Conservation (phyloP, 805 yeast species). For the Cyberlindnera maclurae region DNA sequence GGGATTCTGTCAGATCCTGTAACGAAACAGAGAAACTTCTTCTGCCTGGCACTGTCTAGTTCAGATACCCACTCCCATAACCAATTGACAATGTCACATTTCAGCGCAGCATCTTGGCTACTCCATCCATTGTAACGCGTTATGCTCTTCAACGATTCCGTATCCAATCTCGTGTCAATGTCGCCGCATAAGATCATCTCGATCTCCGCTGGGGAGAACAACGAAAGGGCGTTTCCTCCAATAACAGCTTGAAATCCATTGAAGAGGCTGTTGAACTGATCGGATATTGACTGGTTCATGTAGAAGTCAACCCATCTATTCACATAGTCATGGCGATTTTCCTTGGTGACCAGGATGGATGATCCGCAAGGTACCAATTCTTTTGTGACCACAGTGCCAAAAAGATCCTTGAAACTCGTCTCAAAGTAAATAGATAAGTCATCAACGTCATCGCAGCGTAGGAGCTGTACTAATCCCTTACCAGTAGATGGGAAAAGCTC, state of each 20-base stretch:
- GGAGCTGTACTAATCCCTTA: constrained; percentile 38
- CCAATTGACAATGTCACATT: constrained; percentile 53
- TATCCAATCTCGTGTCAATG: constrained; percentile 57
- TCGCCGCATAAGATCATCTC: constrained; percentile 75
- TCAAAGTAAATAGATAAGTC: constrained; percentile 57
- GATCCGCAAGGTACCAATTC: constrained; percentile 59
- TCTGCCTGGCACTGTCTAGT: constrained; percentile 42
- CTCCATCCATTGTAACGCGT: constrained; percentile 69
- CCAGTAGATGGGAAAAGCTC: constrained; percentile 68
- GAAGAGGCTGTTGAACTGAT: constrained; percentile 51
- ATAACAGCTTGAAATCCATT: constrained; percentile 71
- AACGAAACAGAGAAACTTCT: constrained; percentile 62
- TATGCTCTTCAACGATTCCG: constrained; percentile 57
- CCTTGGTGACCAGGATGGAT: constrained; percentile 43
- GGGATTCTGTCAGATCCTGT: constrained; percentile 93
- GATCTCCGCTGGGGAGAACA: constrained; percentile 78
- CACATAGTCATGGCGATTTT: constrained; percentile 56
- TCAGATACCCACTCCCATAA: constrained; percentile 75
- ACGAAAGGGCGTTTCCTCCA: constrained; percentile 71
- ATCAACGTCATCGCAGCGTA: constrained; percentile 41
- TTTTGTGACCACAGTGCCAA: constrained; percentile 35
- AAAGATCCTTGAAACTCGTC: constrained; percentile 41
- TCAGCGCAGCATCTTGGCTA: constrained; percentile 25
- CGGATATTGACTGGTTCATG: constrained; percentile 45
- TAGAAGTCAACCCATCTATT: constrained; percentile 55